Evolutionary conservation across 768 basidiomycete genomes (phyloP), one percentile per base, ranked within the genome.

Genomic region (Agrocybe praecox): DNA sequence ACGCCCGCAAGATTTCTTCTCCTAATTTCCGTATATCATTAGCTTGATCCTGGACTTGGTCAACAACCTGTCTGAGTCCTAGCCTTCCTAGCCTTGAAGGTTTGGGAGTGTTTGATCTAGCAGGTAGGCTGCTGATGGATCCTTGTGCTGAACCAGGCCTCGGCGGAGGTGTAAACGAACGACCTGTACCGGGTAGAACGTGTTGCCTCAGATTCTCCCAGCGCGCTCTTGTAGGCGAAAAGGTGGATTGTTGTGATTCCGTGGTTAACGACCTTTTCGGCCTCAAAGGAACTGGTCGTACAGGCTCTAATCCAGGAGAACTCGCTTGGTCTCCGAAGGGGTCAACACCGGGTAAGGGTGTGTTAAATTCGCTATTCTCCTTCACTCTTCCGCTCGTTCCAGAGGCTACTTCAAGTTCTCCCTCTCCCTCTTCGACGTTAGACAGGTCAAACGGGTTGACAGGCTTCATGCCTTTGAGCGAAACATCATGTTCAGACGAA

Each of bases 51-150:
- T 79, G 79, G 2, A 75, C 87, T 54, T 84, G 79, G 32, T 90
- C 88, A 1, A 89, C 87, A 12, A 88, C 82, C 21, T 89, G 85
- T 46, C 78, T 77, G 60, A 88, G 84, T 1, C 82, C 85, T 12
- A 86, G 68, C 46, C 77, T 76, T 6, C 76, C 76, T 26, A 87
- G 66, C 14, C 81, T 74, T 32, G 81, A 83, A 5, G 75, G 76
- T 61, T 83, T 86, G 10, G 82, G 79, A 0, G 82, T 69, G n/a
- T 54, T 56, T 6, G 66, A 62, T 15, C 67, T 61, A 15, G 56
- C 17, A 1, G 69, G 51, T 52, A 57, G 9, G 54, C 58, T 43
- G 53, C 62, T 26, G 9, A 62, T 24, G 1, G 45, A 54, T 26
- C 69, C 59, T n/a, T 71, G 65, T 9, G 72, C 62, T 36, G 74